Percentiles rank a stretch among this genome's conserved stretches.
phyloP scores from a whole-genome alignment of 495 filamentous ascomycete genomes.

The Mytilinidion resinicola region DNA sequence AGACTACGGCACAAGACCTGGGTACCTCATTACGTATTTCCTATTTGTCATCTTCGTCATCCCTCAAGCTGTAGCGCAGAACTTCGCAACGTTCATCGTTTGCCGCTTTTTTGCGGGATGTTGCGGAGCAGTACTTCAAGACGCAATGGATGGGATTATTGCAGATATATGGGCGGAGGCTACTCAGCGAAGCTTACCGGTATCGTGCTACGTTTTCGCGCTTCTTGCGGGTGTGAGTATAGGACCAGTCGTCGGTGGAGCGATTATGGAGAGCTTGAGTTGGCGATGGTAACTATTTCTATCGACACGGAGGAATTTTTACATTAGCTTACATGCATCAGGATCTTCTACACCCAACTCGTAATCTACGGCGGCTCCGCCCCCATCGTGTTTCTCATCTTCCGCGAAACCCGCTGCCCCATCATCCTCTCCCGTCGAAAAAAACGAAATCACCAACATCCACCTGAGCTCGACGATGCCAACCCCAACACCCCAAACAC shows the following conservation, averaged over 20 bases:
- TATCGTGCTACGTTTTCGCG: conserved; percentile 42
- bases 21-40: conserved; percentile 41
- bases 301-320: neutral
- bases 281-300: conserved; percentile 15
- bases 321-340: neutral
- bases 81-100: conserved; percentile 46
- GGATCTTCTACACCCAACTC: conserved; percentile 46
- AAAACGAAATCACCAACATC: conserved; percentile 6
- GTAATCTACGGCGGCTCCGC: conserved; percentile 42
- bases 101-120: conserved; percentile 46
- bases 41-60: conserved; percentile 43
- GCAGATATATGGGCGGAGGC: conserved; percentile 46
- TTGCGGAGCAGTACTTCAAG: conserved; percentile 42
- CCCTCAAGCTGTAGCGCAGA: conserved; percentile 45
- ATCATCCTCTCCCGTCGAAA: conserved; percentile 34
- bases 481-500: conserved; percentile 38
- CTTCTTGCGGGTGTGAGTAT: conserved; percentile 43
- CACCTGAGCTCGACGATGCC: conserved; percentile 35
- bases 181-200: conserved; percentile 39
- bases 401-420: conserved; percentile 41
- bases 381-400: conserved; percentile 37
- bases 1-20: conserved; percentile 43
- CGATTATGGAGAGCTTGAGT: conserved; percentile 35
- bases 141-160: conserved; percentile 43
- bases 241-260: conserved; percentile 45